Evolutionary conservation across 768 basidiomycete species (phyloP), one percentile per base, ranked within the genome.

Genomic region (Kwoniella bestiolae): DNA sequence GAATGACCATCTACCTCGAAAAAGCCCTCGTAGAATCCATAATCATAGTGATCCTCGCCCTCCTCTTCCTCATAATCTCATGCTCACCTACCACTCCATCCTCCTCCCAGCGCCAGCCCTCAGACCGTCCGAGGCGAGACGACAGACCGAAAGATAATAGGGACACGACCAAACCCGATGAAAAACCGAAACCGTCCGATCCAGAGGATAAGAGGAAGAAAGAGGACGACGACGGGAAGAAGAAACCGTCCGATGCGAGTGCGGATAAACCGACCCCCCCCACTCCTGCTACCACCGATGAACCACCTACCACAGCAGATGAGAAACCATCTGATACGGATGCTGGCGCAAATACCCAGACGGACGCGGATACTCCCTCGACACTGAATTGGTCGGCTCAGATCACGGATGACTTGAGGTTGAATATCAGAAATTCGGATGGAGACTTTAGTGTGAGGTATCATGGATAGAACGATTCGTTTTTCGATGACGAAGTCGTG

Each of bases 1-100:
- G 23, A 31, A 59, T 57, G 56, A 59, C 57, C 6, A 65, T 65
- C 7, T 58, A 57, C 41, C n/a, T 45, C 23, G 63, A 57, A 44
- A 65, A 65, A 35, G 63, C 63, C 9, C 23, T 65, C 2, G 35
- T 51, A 6, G 63, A 65, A 52, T 25, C 56, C 16, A 57, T 65
- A 32, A 34, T 65, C 12, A 65, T 65, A 35, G 56, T 65, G 16
- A 57, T 59, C 25, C 29, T 65, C 34, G 63, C 46, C 28, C 53
- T 65, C 12, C 21, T 49, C 5, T 52, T 58, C 34, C 53, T 65
- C 21, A 34, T 65, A 12, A 26, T 41, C 9, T 57, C 56, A 16
- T 64, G 55, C 21, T 49, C 53, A 8, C 52, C 61, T n/a, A 29
- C 28, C 1, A 34, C 38, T 11, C n/a, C 46, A 5, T 29, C 11